A percentile compares a stretch with the other conserved stretches of the same genome.
Conservation (phyloP, 192 early-diverging fungal species). For the Funneliformis mosseae region DNA sequence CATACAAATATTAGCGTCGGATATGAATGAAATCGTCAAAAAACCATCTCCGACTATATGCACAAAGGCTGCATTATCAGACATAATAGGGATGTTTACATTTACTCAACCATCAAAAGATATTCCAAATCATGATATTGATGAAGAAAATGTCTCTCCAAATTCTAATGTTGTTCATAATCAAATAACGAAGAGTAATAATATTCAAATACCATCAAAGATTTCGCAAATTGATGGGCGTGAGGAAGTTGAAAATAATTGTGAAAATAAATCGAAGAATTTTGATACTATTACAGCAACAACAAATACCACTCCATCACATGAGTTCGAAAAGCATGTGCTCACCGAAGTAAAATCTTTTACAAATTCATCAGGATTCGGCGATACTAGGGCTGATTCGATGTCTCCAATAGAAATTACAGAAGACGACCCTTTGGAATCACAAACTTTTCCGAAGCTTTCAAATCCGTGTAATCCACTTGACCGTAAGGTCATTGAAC, state of each 20-base stretch:
- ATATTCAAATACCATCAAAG: not conserved
- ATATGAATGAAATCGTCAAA: slow-evolving; percentile 3
- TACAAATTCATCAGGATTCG: not conserved
- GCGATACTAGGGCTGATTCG: not conserved
- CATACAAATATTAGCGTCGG: not conserved
- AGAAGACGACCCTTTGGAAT: not conserved
- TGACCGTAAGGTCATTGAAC: not conserved
- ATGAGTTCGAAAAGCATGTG: not conserved
- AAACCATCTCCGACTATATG: slow-evolving; percentile 29
- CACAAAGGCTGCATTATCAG: slow-evolving; percentile 24
- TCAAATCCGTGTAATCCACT: slow-evolving; percentile 27
- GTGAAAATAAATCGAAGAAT: not conserved
- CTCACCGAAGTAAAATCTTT: not conserved
- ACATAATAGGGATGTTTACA: slow-evolving; percentile 24
- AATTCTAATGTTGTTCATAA: not conserved
- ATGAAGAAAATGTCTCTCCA: not conserved
- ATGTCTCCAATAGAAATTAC: not conserved
- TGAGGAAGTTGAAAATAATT: not conserved
- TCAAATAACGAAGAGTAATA: not conserved
- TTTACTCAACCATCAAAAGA: slow-evolving; percentile 22
- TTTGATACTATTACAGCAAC: slow-evolving; percentile 21
- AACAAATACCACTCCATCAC: not conserved
- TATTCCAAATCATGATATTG: not conserved
- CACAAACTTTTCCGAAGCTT: not conserved
- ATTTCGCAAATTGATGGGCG: not conserved